Conservation (phyloP, 2,329 filamentous ascomycete species). For the Pseudocercospora cruenta region DNA sequence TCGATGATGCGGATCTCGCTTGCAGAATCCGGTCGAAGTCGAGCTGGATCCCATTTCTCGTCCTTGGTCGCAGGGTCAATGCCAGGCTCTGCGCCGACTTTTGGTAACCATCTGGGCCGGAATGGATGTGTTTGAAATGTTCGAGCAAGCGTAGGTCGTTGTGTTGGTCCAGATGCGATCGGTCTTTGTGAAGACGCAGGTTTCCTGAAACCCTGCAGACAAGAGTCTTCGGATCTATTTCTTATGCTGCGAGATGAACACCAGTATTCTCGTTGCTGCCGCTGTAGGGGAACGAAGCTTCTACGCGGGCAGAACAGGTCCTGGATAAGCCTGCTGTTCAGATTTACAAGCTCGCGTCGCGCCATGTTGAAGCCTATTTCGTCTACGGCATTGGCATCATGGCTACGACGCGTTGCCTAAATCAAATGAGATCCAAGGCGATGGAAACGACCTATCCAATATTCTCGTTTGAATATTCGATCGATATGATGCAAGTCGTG, state of each 20-base stretch:
- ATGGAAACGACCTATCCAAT: not conserved
- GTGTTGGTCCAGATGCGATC: not conserved
- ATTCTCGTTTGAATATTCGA: not conserved
- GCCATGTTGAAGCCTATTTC: not conserved
- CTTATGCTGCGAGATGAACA: not conserved
- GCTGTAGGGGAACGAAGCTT: not conserved
- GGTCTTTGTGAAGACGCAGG: not conserved
- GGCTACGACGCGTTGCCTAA: not conserved
- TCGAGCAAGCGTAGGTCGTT: not conserved
- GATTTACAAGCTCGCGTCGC: not conserved
- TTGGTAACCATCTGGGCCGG: constrained; percentile 19
- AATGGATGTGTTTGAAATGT: not conserved
- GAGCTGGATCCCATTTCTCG: constrained; percentile 15
- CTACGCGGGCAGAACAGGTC: not conserved
- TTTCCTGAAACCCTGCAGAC: not conserved
- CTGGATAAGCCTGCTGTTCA: not conserved
- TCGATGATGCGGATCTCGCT: constrained; percentile 87
- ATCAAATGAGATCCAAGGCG: not conserved
- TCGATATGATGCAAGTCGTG: not conserved
- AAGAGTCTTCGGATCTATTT: not conserved
- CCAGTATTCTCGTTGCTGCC: not conserved
- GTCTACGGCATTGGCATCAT: not conserved
- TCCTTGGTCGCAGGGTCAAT: constrained; percentile 27
- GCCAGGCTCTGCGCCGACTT: constrained; percentile 32
- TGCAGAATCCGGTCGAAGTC: constrained; percentile 13